Base-by-base conservation (phyloP, 2,329 filamentous ascomycete genomes). In the Fusarium praegraminearum region DNA sequence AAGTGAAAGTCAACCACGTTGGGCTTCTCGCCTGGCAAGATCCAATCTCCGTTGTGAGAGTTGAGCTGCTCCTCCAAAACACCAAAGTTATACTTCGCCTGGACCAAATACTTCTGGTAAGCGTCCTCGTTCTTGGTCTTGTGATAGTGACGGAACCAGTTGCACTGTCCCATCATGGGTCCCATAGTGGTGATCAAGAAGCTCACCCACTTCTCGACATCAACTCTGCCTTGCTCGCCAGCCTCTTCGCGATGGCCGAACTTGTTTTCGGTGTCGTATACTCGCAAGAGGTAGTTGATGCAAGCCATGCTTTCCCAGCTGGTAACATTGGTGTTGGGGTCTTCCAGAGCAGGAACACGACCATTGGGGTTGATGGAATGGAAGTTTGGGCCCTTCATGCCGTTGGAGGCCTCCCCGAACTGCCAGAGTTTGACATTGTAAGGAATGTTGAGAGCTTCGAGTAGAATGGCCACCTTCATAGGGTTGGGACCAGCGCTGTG, bases 291-390 rank as follows among this genome's bases (percentile, higher is more conserved):
- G 35, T 75, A 75, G 33, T 72, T 61, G n/a, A 75, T 44, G 8
- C 73, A 73, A 7, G 71, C 65, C 7, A 69, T 40, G 7, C 61
- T 69, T 36, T 73, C 70, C 58, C 62, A 80, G 5, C 80, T 68
- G 1, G 75, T 76, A 10, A 79, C 47, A 13, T 63, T 70, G 1
- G 70, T 76, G 64, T 78, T 79, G 3, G 78, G 78, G 28, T 80
- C 78, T 18, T 71, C 53, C 18, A 78, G 68, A 1, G 75, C 71
- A 0, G 77, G 77, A 3, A 77, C 55, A 2, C 77, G 76, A 11
- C 78, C 77, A 38, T 80, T 80, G 4, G 77, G 75, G 45, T 79
- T 79, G 57, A 78, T 49, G 22, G 62, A 45, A 2, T 65, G 71
- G 56, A 71, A 78, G 32, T 76, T 78, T 11, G 76, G 35, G 4